phyloP scores from a whole-genome alignment of 1,284 basidiomycete genomes.

The Lentinus polychrous region DNA sequence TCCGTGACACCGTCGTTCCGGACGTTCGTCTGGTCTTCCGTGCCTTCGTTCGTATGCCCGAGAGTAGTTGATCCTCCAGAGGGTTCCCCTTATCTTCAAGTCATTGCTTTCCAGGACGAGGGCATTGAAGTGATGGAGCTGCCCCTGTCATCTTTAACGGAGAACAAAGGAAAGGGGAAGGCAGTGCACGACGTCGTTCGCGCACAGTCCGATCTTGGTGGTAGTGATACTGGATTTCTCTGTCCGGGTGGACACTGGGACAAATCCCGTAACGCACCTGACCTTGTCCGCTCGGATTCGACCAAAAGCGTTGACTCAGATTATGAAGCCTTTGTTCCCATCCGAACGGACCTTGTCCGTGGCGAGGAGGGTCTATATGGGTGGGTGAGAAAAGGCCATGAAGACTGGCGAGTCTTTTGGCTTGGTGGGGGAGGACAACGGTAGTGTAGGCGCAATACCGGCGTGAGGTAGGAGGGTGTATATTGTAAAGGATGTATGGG shows the following conservation, averaged over 20 bases:
- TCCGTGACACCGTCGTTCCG: slow-evolving; percentile 41
- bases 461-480: background rate
- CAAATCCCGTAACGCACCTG: slow-evolving; percentile 30
- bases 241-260: slow-evolving; percentile 69
- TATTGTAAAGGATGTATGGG: background rate
- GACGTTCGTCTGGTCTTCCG: slow-evolving; percentile 49
- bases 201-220: slow-evolving; percentile 56
- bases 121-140: slow-evolving; percentile 70
- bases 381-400: slow-evolving; percentile 60
- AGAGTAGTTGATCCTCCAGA: slow-evolving; percentile 38
- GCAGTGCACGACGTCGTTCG: slow-evolving; percentile 36
- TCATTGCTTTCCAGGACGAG: slow-evolving; percentile 58
- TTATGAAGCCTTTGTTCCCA: slow-evolving; percentile 41
- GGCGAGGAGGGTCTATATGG: slow-evolving; percentile 62
- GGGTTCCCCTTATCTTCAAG: slow-evolving; percentile 45
- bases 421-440: slow-evolving; percentile 48
- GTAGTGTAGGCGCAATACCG: slow-evolving; percentile 11
- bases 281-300: slow-evolving; percentile 34
- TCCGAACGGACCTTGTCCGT: slow-evolving; percentile 36
- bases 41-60: slow-evolving; percentile 47
- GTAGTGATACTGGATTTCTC: slow-evolving; percentile 53
- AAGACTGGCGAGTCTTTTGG: slow-evolving; percentile 77
- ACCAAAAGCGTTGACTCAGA: slow-evolving; percentile 36
- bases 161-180: slow-evolving; percentile 42
- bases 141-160: slow-evolving; percentile 30